Base-by-base conservation (phyloP, 768 basidiomycete genomes). In the Lentinula lateritia region DNA sequence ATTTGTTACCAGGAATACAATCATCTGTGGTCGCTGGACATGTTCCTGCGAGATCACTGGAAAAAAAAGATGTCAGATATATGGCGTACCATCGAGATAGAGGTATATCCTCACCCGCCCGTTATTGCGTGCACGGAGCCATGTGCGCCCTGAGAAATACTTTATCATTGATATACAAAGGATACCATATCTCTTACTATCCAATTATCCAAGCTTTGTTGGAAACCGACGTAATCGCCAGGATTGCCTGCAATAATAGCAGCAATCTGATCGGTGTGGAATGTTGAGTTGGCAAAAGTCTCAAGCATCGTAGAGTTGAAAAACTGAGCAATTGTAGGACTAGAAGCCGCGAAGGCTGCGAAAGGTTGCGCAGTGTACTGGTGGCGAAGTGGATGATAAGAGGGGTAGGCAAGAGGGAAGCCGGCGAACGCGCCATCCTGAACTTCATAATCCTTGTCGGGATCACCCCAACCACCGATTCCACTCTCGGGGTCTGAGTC, bases 341-440 rank as follows among this genome's bases (percentile, higher is more conserved):
- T 48, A 5, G 46, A 48, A 48, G n/a, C 23, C n/a, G 46, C 46
- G 23, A 48, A 48, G 7, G n/a, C 46, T n/a, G 46, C 46, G 18
- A 48, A 48, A 23, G 75, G 74, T 55, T 68, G 68, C 5, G 71
- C 66, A 1, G 70, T 72, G 66, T 67, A 76, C 55, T 70, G 71
- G 9, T 74, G 69, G 15, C 75, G 71, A 28, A 75, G 38, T 15
- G 46, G 63, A 63, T 76, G 74, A 35, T 71, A 69, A 16, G 63
- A 62, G 8, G 75, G 75, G 50, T 76, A 76, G 10, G 73, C 62
- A 15, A 71, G 60, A 9, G 57, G 53, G 50, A 71, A 60, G 32
- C 58, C 52, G 15, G 65, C 63, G 62, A 74, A 71, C 6, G 64
- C 74, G 42, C 74, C 74, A 52, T 69, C 60, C 16, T 54, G 56